Evolutionary conservation across 768 basidiomycete genomes (phyloP).

Genomic region (Suillus sp.): DNA sequence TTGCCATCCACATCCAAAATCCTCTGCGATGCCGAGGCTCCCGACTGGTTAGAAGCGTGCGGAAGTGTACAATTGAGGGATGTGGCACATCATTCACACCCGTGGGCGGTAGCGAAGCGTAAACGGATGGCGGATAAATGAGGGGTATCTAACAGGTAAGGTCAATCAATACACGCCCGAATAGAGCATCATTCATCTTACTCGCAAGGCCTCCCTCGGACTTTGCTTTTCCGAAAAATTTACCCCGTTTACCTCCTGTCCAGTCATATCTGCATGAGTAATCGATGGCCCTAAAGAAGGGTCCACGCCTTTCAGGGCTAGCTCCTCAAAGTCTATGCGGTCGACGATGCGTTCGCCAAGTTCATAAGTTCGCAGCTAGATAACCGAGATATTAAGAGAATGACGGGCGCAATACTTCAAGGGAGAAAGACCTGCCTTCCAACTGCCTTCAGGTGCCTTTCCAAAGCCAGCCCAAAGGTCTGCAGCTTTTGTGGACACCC

Average conservation of each 20-base stretch:
- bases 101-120: constrained; percentile 44
- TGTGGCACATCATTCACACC: constrained; percentile 21
- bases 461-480: constrained; percentile 69
- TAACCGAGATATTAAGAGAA: neutral
- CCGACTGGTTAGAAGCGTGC: constrained; percentile 50
- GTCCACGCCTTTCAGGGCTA: constrained; percentile 72
- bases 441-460: constrained; percentile 60
- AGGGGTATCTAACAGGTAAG: constrained; percentile 50
- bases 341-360: constrained; percentile 71
- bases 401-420: neutral
- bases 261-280: constrained; percentile 25
- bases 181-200: neutral
- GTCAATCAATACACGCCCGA: neutral
- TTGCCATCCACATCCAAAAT: constrained; percentile 63
- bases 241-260: constrained; percentile 20
- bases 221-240: constrained; percentile 17
- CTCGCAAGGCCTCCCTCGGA: constrained; percentile 1
- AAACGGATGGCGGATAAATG: constrained; percentile 51
- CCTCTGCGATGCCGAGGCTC: constrained; percentile 67
- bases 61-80: constrained; percentile 49
- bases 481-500: constrained; percentile 53
- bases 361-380: constrained; percentile 59
- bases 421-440: constrained; percentile 58
- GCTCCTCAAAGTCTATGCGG: constrained; percentile 78
- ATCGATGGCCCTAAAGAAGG: constrained; percentile 65